Evolutionary conservation across 768 basidiomycete genomes (phyloP).

Genomic region (Boletus rufocinnamomeus): DNA sequence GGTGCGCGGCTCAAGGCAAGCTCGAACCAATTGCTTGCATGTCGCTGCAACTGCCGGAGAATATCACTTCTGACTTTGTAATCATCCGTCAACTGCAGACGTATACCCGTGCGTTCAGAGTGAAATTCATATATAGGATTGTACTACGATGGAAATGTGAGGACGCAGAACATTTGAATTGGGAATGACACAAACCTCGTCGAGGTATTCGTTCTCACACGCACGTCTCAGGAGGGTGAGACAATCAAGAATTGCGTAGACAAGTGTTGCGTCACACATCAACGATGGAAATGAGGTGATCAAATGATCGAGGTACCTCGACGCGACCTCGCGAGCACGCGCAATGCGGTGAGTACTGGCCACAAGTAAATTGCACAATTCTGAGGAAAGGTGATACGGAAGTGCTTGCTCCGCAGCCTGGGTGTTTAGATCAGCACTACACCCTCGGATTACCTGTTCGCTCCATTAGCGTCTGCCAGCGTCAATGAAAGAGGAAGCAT

Average conservation of each 20-base stretch:
- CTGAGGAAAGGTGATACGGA: constrained; percentile 63
- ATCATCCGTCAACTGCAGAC: constrained; percentile 80
- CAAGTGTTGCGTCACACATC: constrained; percentile 86
- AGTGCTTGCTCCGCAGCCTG: constrained; percentile 82
- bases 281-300: constrained; percentile 92
- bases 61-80: constrained; percentile 86
- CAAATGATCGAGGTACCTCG: constrained; percentile 80
- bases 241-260: constrained; percentile 88
- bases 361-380: constrained; percentile 75
- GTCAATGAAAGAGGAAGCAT: constrained; percentile 6
- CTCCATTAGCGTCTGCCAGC: not conserved
- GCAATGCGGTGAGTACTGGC: constrained; percentile 79
- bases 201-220: constrained; percentile 86
- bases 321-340: constrained; percentile 80
- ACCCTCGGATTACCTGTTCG: constrained; percentile 73
- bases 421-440: constrained; percentile 66
- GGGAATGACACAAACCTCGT: constrained; percentile 65
- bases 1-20: constrained; percentile 86
- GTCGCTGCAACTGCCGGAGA: constrained; percentile 67
- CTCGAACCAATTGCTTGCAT: constrained; percentile 83
- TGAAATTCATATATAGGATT: constrained; percentile 83
- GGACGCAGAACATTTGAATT: not conserved
- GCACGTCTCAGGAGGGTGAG: constrained; percentile 85
- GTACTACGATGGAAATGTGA: constrained; percentile 53
- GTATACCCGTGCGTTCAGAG: constrained; percentile 75